phyloP scores from a whole-genome alignment of 164 flowering plant species.

The Tinospora cordifolia region DNA sequence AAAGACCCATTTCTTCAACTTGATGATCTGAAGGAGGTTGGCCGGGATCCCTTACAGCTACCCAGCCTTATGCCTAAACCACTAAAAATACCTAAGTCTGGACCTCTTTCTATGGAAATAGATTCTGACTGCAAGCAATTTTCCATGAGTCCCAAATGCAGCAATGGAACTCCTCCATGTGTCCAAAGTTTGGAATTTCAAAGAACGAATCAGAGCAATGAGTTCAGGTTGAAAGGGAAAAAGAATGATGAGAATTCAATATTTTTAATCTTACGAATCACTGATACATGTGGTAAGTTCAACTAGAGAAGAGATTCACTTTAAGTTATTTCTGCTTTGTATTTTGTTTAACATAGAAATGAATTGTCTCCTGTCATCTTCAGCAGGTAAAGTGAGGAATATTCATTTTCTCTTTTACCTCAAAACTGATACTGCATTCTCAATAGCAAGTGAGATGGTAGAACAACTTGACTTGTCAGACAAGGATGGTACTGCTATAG shows the following conservation, averaged over 20 bases:
- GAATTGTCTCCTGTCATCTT: neutral
- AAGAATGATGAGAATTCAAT: conserved; percentile 40
- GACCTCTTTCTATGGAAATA: conserved; percentile 44
- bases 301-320: neutral
- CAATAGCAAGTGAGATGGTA: conserved; percentile 73
- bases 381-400: conserved; percentile 46
- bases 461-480: conserved; percentile 49
- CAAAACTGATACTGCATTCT: conserved; percentile 49
- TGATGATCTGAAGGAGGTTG: conserved; percentile 24
- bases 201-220: conserved; percentile 32
- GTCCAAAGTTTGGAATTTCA: conserved; percentile 30
- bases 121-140: conserved; percentile 35
- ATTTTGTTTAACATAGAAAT: neutral
- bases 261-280: conserved; percentile 45
- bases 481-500: conserved; percentile 45
- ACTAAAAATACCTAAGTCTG: conserved; percentile 19
- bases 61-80: conserved; percentile 15
- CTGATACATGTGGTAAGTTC: conserved; percentile 39
- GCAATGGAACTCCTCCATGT: conserved; percentile 19
- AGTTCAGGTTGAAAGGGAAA: conserved; percentile 48
- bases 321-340: neutral
- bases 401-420: conserved; percentile 60
- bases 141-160: conserved; percentile 21
- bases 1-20: conserved; percentile 54
- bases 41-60: conserved; percentile 19